Conservation (phyloP, 345 rosid species). For the Hirschfeldia incana region DNA sequence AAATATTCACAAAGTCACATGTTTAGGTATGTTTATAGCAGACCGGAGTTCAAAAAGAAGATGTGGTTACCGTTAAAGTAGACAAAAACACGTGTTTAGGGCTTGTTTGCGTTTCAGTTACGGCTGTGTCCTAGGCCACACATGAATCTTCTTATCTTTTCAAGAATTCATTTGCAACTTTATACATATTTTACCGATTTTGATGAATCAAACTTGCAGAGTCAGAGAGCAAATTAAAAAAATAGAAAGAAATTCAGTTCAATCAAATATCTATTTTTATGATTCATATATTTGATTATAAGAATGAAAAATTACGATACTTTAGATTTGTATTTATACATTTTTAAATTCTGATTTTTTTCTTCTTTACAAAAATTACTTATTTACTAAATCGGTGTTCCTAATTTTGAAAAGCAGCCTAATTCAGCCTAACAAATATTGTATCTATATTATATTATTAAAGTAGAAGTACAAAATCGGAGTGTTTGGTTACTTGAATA, state of each 20-base stretch:
- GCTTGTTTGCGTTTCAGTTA: neutral
- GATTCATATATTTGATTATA: too few relatives aligned
- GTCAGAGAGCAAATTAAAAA: neutral
- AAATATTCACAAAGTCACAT: neutral
- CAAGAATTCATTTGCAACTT: neutral
- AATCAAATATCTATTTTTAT: too few relatives aligned
- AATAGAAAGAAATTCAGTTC: neutral
- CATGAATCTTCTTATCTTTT: neutral
- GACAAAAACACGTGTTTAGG: neutral
- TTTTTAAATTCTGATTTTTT: too few relatives aligned
- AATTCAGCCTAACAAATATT: too few relatives aligned
- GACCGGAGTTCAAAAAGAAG: neutral
- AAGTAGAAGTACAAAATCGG: too few relatives aligned
- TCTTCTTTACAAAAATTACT: too few relatives aligned
- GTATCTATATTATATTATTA: too few relatives aligned
- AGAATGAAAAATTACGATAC: too few relatives aligned
- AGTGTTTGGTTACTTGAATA: too few relatives aligned
- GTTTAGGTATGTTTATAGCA: neutral
- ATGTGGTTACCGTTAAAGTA: neutral
- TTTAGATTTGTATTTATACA: too few relatives aligned
- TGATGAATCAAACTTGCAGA: neutral
- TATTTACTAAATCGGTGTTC: too few relatives aligned
- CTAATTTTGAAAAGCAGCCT: too few relatives aligned
- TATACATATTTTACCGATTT: neutral
- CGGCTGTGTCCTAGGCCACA: neutral